phyloP scores from a whole-genome alignment of 108 stramenopile species.

The Nitzschia putrida region DNA sequence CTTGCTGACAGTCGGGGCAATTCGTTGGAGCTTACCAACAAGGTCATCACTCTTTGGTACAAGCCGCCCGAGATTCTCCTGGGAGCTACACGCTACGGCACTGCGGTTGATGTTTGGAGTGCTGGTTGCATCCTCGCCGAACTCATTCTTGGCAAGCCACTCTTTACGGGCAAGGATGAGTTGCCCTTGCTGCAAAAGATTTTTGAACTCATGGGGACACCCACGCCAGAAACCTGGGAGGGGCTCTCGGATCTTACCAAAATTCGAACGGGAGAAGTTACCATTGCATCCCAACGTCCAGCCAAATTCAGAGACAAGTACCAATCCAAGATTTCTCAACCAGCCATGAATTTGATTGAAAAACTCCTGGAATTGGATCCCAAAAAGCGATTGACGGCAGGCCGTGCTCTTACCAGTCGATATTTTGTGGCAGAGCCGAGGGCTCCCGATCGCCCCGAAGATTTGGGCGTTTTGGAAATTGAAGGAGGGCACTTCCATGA shows the following conservation, averaged over 20 bases:
- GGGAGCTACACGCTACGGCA: slow-evolving; percentile 77
- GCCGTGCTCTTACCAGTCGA: slow-evolving; percentile 54
- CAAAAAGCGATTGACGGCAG: slow-evolving; percentile 65
- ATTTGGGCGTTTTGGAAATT: slow-evolving; percentile 57
- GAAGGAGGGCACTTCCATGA: slow-evolving; percentile 78
- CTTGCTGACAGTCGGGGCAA: slow-evolving; percentile 32
- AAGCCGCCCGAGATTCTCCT: slow-evolving; percentile 88
- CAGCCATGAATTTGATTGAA: slow-evolving; percentile 72
- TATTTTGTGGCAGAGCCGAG: slow-evolving; percentile 70
- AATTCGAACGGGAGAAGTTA: slow-evolving; percentile 62
- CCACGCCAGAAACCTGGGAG: slow-evolving; percentile 64
- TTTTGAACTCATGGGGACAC: slow-evolving; percentile 83
- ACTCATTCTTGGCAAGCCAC: slow-evolving; percentile 85
- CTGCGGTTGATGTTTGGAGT: slow-evolving; percentile 95
- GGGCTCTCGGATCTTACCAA: slow-evolving; percentile 63
- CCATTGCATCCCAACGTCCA: slow-evolving; percentile 40
- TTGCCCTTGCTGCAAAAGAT: slow-evolving; percentile 89
- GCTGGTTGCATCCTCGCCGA: slow-evolving; percentile 97
- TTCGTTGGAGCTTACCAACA: slow-evolving; percentile 64
- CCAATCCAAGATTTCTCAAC: slow-evolving; percentile 46
- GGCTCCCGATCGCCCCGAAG: slow-evolving; percentile 67
- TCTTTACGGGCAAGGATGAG: slow-evolving; percentile 92
- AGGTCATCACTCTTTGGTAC: slow-evolving; percentile 92
- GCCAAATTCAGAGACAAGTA: slow-evolving; percentile 67
- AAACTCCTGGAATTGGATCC: slow-evolving; percentile 83